Evolutionary conservation across 495 filamentous ascomycete genomes (phyloP).

Genomic region (Neurospora sublineolata): DNA sequence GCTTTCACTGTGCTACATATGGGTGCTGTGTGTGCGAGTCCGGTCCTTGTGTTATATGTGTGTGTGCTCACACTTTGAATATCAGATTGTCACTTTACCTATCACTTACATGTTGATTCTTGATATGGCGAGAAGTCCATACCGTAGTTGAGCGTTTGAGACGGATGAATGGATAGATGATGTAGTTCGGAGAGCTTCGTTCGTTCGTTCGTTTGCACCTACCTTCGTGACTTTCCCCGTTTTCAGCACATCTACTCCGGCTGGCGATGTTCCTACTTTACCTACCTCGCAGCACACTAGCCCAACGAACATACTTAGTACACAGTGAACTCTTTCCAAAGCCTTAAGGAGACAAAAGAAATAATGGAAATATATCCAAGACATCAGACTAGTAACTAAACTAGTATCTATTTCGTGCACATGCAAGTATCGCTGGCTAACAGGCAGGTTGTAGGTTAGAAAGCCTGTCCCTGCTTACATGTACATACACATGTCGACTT

Average conservation of each 20-base stretch:
- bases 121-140: not conserved
- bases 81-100: not conserved
- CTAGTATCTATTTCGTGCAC: not conserved
- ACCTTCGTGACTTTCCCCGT: not conserved
- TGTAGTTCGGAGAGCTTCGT: not conserved
- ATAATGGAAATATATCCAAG: not conserved
- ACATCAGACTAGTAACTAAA: not conserved
- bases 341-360: not conserved
- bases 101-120: not conserved
- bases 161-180: not conserved
- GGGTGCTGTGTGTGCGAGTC: not conserved
- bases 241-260: not conserved
- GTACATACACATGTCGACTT: not conserved
- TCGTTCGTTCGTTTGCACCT: not conserved
- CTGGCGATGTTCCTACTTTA: not conserved
- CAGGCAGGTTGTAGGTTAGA: not conserved
- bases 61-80: not conserved
- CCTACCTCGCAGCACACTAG: not conserved
- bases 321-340: not conserved
- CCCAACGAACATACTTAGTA: not conserved
- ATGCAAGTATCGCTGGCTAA: not conserved
- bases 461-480: not conserved
- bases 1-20: not conserved
- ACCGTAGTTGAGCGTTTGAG: not conserved
- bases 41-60: not conserved